phyloP scores from a whole-genome alignment of 2,329 filamentous ascomycete genomes.

The Ophiostoma novo-ulmi region DNA sequence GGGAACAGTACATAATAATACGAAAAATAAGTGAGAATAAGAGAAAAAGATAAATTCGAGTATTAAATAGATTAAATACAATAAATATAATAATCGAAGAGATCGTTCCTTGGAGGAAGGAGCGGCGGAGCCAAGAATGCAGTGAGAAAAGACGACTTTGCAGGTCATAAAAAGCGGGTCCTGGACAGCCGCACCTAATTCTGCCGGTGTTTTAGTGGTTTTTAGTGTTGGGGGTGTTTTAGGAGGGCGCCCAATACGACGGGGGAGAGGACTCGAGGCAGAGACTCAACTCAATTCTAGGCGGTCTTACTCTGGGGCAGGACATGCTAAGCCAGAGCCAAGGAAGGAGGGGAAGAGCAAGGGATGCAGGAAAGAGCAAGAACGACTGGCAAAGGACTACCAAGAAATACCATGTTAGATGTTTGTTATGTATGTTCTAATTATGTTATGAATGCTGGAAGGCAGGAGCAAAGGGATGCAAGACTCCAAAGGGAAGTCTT shows the following conservation, averaged over 20 bases:
- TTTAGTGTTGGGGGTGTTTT: conserved; percentile 17
- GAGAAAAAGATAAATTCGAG: background rate
- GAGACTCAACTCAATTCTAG: background rate
- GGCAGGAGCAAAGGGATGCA: background rate
- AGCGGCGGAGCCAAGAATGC: conserved; percentile 7
- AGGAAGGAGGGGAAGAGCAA: conserved; percentile 1
- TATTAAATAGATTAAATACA: background rate
- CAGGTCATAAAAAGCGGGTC: conserved; percentile 17
- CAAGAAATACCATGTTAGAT: background rate
- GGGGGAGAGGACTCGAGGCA: background rate
- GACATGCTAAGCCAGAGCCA: background rate
- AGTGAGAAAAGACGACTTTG: conserved; percentile 13
- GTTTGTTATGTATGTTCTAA: background rate
- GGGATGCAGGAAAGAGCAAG: background rate
- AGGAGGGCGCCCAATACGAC: conserved; percentile 22
- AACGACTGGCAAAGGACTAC: background rate
- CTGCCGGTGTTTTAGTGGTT: conserved; percentile 17
- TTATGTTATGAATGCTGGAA: too few relatives aligned
- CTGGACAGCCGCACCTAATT: conserved; percentile 20
- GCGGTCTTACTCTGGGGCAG: background rate
- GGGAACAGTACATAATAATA: conserved; percentile 6
- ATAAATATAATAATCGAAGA: background rate
- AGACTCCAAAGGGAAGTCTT: background rate
- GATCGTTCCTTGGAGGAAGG: background rate
- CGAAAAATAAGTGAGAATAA: background rate